A percentile compares a stretch with the other conserved stretches of the same genome.
These are phyloP conservation scores for Eragrostis tef DNA, from an alignment of 202 grass and related monocot genomes.

Conservation along the genomic window DNA sequence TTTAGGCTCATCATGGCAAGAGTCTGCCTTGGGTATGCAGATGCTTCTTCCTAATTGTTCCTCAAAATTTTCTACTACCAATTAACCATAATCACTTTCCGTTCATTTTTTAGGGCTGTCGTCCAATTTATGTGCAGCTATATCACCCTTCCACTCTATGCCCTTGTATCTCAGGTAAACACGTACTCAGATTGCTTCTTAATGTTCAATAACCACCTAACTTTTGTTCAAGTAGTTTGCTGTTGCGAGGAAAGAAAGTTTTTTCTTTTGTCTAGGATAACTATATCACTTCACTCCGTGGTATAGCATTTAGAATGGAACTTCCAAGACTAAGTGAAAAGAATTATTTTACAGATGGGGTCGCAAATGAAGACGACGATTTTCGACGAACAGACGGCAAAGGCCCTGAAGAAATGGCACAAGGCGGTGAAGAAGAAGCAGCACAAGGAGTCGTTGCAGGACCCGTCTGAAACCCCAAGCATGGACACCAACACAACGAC, in stretches of 20 bases:
- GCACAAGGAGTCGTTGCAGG: constrained; percentile 47
- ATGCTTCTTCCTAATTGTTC: neutral
- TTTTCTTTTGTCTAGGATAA: neutral
- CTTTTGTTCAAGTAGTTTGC: neutral
- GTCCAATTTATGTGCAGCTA: constrained; percentile 92
- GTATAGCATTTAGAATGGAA: neutral
- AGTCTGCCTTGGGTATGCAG: constrained; percentile 78
- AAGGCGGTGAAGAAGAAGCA: constrained; percentile 62
- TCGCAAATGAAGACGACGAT: constrained; percentile 85
- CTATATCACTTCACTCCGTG: neutral
- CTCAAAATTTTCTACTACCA: neutral
- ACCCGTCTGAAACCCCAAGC: constrained; percentile 45
- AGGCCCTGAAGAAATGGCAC: constrained; percentile 85
- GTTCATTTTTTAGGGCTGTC: constrained; percentile 44
- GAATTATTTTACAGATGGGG: constrained; percentile 66
- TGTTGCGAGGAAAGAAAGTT: neutral
- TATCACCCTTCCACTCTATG: constrained; percentile 90
- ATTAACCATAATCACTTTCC: constrained; percentile 2
- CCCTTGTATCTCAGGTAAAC: constrained; percentile 87
- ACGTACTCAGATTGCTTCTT: neutral
- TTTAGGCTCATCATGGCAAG: constrained; percentile 61
- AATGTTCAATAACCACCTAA: constrained; percentile 15
- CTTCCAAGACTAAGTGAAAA: neutral
- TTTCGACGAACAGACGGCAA: constrained; percentile 76
- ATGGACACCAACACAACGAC: constrained; percentile 23